Evolutionary conservation across 2,329 filamentous ascomycete species (phyloP), one percentile per base, ranked within the genome.

Genomic region (Colletotrichum sp.): DNA sequence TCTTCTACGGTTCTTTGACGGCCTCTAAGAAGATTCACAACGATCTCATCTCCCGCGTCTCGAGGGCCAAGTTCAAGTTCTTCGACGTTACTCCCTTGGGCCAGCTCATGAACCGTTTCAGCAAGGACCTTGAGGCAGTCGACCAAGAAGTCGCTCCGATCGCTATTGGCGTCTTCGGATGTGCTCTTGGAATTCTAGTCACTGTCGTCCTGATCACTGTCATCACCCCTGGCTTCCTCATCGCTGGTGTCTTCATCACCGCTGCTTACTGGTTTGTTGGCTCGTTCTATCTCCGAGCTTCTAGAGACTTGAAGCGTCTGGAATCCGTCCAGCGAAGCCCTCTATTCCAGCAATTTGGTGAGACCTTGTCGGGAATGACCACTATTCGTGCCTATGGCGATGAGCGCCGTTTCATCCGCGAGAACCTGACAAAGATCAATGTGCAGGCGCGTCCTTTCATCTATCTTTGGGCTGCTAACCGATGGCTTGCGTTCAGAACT

Each of bases 61-160:
- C 95, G 16, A 93, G 96, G 79, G 97, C 97, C 34, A 96, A 96
- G 83, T 99, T 99, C 89, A 96, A 95, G 82, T 99, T 99, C 87
- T 99, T 99, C 81, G 97, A 99, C 82, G 94, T 96, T 2, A 99
- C 97, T 1, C 97, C 97, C 4, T 91, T 99, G 1, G 97, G 97
- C 14, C 96, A 98, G 85, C 90, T 99, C 81, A 99, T 99, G 93
- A 99, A 99, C 85, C 93, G 97, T 24, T 99, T 99, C 86, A 99
- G 96, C 83, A 99, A 99, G 85, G 97, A 99, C 83, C 91, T 99
- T 16, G 96, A 99, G 83, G 93, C 96, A 13, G 90, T 99, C 24
- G 97, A 99, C 79, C 97, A 99, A 83, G 97, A 99, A 84, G 95
- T 99, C 74, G 96, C 97, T 1, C 95, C 96, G 4, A 93, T 98